These are phyloP conservation scores for Quercus suber DNA, from an alignment of 306 rosid genomes.

Conservation along the genomic window DNA sequence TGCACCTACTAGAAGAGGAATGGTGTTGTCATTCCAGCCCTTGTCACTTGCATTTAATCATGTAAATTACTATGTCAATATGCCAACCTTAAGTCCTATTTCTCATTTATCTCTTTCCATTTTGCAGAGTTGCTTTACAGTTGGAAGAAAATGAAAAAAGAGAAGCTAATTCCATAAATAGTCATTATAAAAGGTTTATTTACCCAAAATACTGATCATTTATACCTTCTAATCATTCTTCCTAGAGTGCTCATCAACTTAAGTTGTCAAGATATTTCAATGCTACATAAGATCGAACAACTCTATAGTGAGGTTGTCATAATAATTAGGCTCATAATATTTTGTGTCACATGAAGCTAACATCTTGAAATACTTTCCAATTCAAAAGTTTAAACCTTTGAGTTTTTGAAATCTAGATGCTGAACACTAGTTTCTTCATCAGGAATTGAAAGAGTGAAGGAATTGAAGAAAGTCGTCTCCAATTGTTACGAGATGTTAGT, in stretches of 20 bases:
- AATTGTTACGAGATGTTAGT: constrained; percentile 40
- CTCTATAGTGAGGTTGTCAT: not conserved
- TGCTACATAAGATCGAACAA: not conserved
- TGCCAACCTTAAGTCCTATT: constrained; percentile 43
- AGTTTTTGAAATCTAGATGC: not conserved
- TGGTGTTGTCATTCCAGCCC: constrained; percentile 54
- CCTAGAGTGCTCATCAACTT: not conserved
- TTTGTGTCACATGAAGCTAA: not conserved
- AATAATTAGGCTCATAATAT: not conserved
- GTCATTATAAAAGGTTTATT: no score
- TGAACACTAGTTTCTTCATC: constrained; percentile 6
- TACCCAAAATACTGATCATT: no score
- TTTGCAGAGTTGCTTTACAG: not conserved
- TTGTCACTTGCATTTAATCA: constrained; percentile 44
- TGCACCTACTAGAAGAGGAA: constrained; percentile 30
- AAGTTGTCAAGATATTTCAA: not conserved
- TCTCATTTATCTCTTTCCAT: constrained; percentile 1
- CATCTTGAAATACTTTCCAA: not conserved
- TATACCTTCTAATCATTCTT: not conserved
- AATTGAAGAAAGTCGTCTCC: constrained; percentile 34
- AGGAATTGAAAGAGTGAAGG: constrained; percentile 45
- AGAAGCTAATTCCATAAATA: not conserved
- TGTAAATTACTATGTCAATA: constrained; percentile 47
- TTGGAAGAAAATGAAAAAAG: not conserved
- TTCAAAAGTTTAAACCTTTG: not conserved